Base-by-base conservation (phyloP, 2,329 filamentous ascomycete genomes). In the Arthroderma sp. region DNA sequence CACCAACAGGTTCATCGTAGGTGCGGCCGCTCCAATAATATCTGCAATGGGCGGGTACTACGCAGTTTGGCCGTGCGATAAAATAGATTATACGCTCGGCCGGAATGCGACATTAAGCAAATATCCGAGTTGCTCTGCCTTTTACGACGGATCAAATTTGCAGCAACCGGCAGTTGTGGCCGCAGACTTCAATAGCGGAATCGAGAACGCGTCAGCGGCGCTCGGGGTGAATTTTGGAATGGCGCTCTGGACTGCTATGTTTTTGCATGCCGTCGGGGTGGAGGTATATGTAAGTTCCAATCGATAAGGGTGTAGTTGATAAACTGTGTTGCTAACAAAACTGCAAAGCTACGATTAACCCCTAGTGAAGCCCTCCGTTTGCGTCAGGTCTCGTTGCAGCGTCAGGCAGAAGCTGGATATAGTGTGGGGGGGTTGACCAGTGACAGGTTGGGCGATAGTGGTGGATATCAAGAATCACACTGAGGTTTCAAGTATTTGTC, bases 371-470 rank as follows among this genome's bases (percentile, higher is more conserved):
- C 70, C 0, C 71, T 81, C 43, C 70, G 81, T 5, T 66, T 84
- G 52, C 73, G 81, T 9, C 71, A 74, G n/a, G 72, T 83, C 1
- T 80, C 77, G 4, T 81, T 80, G 61, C 74, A 80, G 63, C 71
- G 75, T 41, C 81, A 84, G 62, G 60, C 81, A 4, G 78, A 79
- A 60, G 74, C 77, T 3, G 80, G 80, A 0, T 74, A 78, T 67
- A 71, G 65, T 43, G 70, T 74, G n/a, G 72, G 73, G 1, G 78
- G 77, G 1, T 63, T 77, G 44, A 77, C 75, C 1, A 69, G 64
- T 2, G 74, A 78, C 62, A 66, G 68, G 2, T 63, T 72, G 25
- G 74, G 73, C 1, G 73, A 76, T 57, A 28, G 43, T 49, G 28
- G 43, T 25, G 43, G 43, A 15, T 6, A 28, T 23, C 9, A 49